phyloP scores from a whole-genome alignment of 805 yeast genomes.

The Komagataella pseudopastoris region DNA sequence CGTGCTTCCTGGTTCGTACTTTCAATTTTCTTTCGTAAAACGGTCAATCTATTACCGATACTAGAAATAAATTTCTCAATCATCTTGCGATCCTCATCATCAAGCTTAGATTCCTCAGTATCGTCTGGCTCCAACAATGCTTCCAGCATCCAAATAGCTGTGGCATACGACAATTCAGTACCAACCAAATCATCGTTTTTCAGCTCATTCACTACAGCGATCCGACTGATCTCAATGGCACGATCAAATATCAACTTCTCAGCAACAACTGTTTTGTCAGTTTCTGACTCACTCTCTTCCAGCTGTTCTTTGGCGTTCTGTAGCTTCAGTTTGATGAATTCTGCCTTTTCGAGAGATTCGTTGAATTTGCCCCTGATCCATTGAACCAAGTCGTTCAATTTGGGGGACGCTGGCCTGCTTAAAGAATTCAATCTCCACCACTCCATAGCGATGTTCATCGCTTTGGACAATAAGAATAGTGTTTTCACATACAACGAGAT shows the following conservation, averaged over 20 bases:
- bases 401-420: constrained; percentile 20
- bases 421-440: constrained; percentile 67
- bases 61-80: constrained; percentile 74
- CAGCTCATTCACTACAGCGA: constrained; percentile 82
- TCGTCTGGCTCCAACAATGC: constrained; percentile 50
- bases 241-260: constrained; percentile 86
- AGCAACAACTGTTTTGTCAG: constrained; percentile 32
- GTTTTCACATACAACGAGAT: constrained; percentile 76
- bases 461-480: constrained; percentile 66
- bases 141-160: constrained; percentile 92
- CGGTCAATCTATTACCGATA: constrained; percentile 68
- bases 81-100: constrained; percentile 58
- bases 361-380: constrained; percentile 87
- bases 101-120: constrained; percentile 32
- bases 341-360: constrained; percentile 82
- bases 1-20: constrained; percentile 2
- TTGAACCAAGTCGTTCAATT: constrained; percentile 64
- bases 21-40: constrained; percentile 48
- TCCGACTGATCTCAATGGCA: constrained; percentile 84
- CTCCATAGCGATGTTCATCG: constrained; percentile 72
- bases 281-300: background rate
- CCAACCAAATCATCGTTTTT: constrained; percentile 57
- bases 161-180: constrained; percentile 82
- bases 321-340: constrained; percentile 47
- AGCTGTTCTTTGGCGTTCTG: constrained; percentile 32